A percentile compares a stretch with the other conserved stretches of the same genome.
These are phyloP conservation scores for Cystoderma amianthinum DNA, from an alignment of 768 basidiomycete genomes.

Conservation along the genomic window DNA sequence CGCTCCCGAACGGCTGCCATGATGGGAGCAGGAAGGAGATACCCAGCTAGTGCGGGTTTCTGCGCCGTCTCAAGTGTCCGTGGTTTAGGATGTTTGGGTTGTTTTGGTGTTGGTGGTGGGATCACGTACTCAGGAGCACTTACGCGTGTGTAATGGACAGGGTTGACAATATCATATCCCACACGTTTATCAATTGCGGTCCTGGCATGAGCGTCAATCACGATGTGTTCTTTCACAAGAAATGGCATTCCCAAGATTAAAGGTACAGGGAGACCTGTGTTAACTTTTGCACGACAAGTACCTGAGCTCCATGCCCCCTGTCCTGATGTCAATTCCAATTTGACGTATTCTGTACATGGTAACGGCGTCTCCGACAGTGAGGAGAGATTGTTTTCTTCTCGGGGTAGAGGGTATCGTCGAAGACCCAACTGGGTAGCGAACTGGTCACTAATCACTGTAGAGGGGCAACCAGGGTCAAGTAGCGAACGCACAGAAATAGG, in stretches of 20 bases:
- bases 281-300: background rate
- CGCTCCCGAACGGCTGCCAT: too few relatives aligned
- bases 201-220: background rate
- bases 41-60: constrained; percentile 4
- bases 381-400: too few relatives aligned
- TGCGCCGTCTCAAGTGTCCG: constrained; percentile 1
- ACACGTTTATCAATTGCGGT: background rate
- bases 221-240: background rate
- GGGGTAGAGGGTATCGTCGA: too few relatives aligned
- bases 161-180: background rate
- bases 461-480: background rate
- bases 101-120: constrained; percentile 4
- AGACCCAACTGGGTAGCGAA: background rate
- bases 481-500: background rate
- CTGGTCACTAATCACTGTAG: background rate
- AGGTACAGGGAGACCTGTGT: background rate
- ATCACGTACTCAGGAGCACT: constrained; percentile 3
- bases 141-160: background rate
- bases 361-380: too few relatives aligned
- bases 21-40: constrained; percentile 1
- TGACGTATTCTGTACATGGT: too few relatives aligned
- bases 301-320: too few relatives aligned
- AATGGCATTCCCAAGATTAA: constrained; percentile 1
- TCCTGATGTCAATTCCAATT: too few relatives aligned
- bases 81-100: too few relatives aligned